Evolutionary conservation across 2,329 filamentous ascomycete genomes (phyloP), one percentile per base, ranked within the genome.

Genomic region (Xylariales sp.): DNA sequence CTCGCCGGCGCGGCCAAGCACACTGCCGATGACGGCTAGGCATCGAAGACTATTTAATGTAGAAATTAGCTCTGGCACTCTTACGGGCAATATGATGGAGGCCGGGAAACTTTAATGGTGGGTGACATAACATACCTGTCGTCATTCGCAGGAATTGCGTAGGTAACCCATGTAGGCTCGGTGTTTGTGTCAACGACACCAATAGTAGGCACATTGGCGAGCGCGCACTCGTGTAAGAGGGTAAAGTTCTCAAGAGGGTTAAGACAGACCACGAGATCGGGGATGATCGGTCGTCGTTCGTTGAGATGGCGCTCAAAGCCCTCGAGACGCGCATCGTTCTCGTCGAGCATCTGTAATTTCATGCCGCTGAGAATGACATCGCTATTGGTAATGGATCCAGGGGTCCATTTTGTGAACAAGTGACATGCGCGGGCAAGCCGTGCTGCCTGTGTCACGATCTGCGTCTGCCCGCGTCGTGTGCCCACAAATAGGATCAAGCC

Each of bases 101-200:
- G 36, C 8, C 34, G n/a, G 30, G 14, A 52, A n/a, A 32, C 14
- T 4, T 18, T 34, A 50, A 39, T 10, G 28, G 30, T 5, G 30
- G 61, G 12, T 43, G 23, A 41, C 18, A 14, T n/a, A 12, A 78
- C 85, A 77, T 79, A 93, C 91, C 91, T 94, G 85, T 99, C 96
- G 78, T 99, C 96, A 79, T 99, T 99, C 58, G 93, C 93, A 1
- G 96, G 96, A 73, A 99, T 97, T 14, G 93, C 92, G 78, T 99
- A 99, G 3, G 96, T 98, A 58, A 98, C 94, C 89, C 93, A 95
- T 0, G 93, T 93, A 0, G 96, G 93, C 80, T 98, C 92, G 2
- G 90, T 91, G 80, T 99, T 92, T 0, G 96, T 98, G 80, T 99
- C 96, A 73, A 98, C 91, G 65, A 99, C 86, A 54, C 95, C 96